Evolutionary conservation across 2,329 filamentous ascomycete species (phyloP), one percentile per base, ranked within the genome.

Genomic region (Chalara sp.): DNA sequence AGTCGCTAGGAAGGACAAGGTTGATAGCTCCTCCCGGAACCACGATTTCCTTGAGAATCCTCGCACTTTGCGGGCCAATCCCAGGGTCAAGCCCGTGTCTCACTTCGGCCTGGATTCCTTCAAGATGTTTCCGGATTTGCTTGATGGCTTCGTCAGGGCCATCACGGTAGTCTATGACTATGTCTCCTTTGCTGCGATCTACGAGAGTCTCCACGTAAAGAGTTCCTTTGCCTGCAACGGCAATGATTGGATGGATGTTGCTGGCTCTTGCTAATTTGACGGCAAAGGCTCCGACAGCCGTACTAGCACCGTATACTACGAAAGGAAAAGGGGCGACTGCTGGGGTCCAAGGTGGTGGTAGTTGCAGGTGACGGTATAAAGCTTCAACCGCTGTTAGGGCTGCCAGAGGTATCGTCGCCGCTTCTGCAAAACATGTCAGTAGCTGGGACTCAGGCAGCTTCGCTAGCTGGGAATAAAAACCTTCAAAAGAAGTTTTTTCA

Each of bases 231-330:
- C 80, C 79, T 0, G 78, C 79, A 12, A 83, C 67, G 4, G 70
- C 71, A 51, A 83, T 78, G 31, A 83, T 67, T 0, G 80, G 80
- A 56, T 81, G 76, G n/a, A 83, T 73, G 49, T 76, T 75, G 3
- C 68, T 58, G 8, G 47, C 51, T 21, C 8, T 44, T 31, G 57
- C 55, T 4, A 83, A 67, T 58, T 84, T 76, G 44, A 83, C 69
- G 0, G 72, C 76, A 52, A 73, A 82, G 1, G 75, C 68, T 2
- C 79, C 81, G 0, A 82, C 77, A 0, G 79, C 72, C 0, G 71
- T 70, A 0, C 72, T 67, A 1, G 68, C 75, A 4, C 78, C 74
- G 58, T 81, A 80, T 42, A 80, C 67, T 5, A 79, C 60, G 6
- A 66, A 49, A 3, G 60, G 63, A 0, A 28, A 52, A 2, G 35